phyloP scores from a whole-genome alignment of 1,139 yeast species.

The Kurtzmaniella quercitrusa region DNA sequence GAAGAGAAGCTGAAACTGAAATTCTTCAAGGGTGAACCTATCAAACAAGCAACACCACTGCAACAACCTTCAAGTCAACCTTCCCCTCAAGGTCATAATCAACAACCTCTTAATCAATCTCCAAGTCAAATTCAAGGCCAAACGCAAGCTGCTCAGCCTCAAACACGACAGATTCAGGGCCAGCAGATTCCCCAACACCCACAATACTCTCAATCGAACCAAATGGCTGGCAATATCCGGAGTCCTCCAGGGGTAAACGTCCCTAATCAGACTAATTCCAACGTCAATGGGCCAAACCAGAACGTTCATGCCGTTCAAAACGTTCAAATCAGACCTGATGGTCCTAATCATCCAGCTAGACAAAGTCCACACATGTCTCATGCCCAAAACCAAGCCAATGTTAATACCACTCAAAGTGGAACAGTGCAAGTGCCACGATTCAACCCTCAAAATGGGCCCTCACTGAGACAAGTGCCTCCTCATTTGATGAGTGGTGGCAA shows the following conservation, averaged over 20 bases:
- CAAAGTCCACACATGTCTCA: slow-evolving; percentile 8
- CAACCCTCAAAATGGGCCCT: slow-evolving; percentile 1
- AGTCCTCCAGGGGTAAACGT: not conserved
- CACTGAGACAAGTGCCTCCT: not conserved
- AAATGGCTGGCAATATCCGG: not conserved
- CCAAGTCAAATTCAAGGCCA: not conserved
- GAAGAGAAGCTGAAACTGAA: slow-evolving; percentile 3
- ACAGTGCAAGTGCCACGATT: slow-evolving; percentile 7
- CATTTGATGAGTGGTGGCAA: not conserved
- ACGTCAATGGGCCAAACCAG: not conserved
- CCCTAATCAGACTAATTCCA: not conserved
- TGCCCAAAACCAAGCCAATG: not conserved
- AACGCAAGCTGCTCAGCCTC: too few species aligned
- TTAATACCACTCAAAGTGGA: not conserved
- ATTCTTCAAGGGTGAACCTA: slow-evolving; percentile 3
- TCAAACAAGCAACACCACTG: slow-evolving; percentile 1
- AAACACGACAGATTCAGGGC: slow-evolving; percentile 8
- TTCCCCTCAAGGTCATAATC: not conserved
- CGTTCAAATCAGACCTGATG: not conserved
- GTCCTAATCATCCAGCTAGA: slow-evolving; percentile 6
- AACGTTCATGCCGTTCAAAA: not conserved
- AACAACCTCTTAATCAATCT: not conserved
- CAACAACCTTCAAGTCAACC: not conserved
- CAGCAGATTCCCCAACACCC: slow-evolving; percentile 7
- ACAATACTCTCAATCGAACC: slow-evolving; percentile 3